phyloP scores from a whole-genome alignment of 345 rosid species.

The Eucalyptus regnans region DNA sequence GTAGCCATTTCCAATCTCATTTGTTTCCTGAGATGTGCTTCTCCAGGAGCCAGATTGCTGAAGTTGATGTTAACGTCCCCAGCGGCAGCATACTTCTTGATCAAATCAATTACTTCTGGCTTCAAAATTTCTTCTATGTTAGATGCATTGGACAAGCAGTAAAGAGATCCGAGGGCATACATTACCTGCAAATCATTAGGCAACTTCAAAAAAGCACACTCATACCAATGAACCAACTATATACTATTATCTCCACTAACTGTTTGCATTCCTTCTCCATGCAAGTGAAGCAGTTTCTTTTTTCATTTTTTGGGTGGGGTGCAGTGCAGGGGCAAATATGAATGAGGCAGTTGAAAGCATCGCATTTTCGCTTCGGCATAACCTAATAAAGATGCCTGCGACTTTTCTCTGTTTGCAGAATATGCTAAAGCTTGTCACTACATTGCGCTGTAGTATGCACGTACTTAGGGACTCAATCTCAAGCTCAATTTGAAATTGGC shows the following conservation, averaged over 20 bases:
- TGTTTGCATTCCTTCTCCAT: neutral
- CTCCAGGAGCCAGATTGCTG: constrained; percentile 80
- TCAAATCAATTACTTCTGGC: constrained; percentile 67
- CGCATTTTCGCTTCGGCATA: neutral
- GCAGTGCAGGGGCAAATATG: neutral
- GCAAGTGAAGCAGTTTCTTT: neutral
- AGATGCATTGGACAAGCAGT: constrained; percentile 49
- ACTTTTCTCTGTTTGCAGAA: neutral
- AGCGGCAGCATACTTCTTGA: constrained; percentile 65
- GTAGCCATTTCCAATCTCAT: neutral
- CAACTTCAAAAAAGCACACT: neutral
- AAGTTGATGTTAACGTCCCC: constrained; percentile 42
- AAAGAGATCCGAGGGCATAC: constrained; percentile 66
- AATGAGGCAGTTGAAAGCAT: neutral
- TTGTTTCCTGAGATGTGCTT: constrained; percentile 21
- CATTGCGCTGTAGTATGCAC: neutral
- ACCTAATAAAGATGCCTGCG: neutral
- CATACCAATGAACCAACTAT: neutral
- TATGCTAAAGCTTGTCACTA: neutral
- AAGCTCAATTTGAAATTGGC: neutral
- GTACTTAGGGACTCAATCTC: neutral
- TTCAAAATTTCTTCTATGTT: constrained; percentile 57
- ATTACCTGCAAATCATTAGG: constrained; percentile 34
- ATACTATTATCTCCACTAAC: neutral
- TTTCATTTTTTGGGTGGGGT: neutral